Base-by-base conservation (phyloP, 176 grass and related monocot genomes). In the Musa acuminata region DNA sequence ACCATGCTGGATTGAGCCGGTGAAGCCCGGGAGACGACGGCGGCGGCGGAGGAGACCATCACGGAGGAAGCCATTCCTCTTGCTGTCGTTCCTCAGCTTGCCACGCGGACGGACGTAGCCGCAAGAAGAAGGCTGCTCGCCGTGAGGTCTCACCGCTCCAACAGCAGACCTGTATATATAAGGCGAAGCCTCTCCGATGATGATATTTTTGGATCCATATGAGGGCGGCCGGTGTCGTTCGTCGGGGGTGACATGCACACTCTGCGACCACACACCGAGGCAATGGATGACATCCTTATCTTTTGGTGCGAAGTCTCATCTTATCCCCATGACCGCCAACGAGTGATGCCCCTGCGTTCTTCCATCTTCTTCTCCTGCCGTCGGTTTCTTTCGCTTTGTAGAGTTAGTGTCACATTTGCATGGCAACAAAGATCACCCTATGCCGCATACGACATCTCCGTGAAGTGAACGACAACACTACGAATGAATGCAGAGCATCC, bases 11-110 rank as follows among this genome's bases (percentile, higher is more conserved):
- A 55, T 26, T 80, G 77, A 9, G 85, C 70, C 9, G 85, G 75
- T 21, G 73, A 19, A 11, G 79, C 43, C 26, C 84, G 67, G 62
- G 67, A 69, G n/a, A n/a, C n/a, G 0, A 82, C 66, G 71, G 82
- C 84, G 62, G 87, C 73, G 2, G 71, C 71, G 5, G 86, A 72
- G 0, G 88, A 91, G 16, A 82, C 82, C 83, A 91, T 76, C 58
- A 84, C 69, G 51, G 89, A 74, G 79, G 79, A 87, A 11, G 86
- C 83, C 92, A 96, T 96, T 5, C 49, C 48, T 14, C 17, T 24
- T 6, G 54, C 26, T 21, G 27, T 75, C 60, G 17, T 55, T 23
- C 25, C 19, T 19, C 55, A 14, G 13, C n/a, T 29, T 62, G 10
- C 4, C 48, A 59, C 29, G 1, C 6, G n/a, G 14, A 14, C 8